These are phyloP conservation scores for Trametopsis cervina DNA, from an alignment of 768 basidiomycete genomes.

Conservation along the genomic window DNA sequence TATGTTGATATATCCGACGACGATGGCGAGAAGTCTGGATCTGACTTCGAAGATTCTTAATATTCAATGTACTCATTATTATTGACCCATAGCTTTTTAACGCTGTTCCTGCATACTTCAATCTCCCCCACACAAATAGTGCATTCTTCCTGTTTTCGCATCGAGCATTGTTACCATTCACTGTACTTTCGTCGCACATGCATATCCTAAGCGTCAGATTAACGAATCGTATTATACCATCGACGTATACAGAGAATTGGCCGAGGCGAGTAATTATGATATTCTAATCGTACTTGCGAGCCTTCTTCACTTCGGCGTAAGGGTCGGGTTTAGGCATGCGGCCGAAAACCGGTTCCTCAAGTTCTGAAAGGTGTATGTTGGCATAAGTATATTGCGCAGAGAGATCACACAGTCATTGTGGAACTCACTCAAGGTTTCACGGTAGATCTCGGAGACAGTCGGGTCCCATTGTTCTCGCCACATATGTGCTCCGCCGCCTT, in stretches of 20 bases:
- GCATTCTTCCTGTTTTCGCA: background rate
- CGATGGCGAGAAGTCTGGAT: constrained; percentile 27
- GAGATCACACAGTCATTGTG: background rate
- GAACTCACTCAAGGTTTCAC: constrained; percentile 54
- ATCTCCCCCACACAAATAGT: background rate
- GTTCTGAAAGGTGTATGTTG: constrained; percentile 16
- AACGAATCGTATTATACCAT: too few relatives aligned
- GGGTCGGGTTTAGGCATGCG: constrained; percentile 43
- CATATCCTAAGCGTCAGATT: too few relatives aligned
- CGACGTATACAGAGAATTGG: too few relatives aligned
- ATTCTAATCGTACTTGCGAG: constrained; percentile 34
- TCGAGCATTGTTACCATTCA: background rate
- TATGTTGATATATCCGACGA: constrained; percentile 35
- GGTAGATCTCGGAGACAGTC: constrained; percentile 59
- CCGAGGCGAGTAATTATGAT: too few relatives aligned
- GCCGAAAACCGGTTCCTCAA: constrained; percentile 52
- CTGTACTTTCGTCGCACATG: background rate
- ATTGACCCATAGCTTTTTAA: background rate
- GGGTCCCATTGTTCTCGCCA: constrained; percentile 76
- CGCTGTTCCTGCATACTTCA: background rate
- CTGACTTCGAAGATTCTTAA: constrained; percentile 26
- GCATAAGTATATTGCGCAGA: background rate
- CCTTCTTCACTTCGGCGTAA: constrained; percentile 46
- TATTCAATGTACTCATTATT: constrained; percentile 3
- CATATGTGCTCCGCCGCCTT: constrained; percentile 75